A percentile compares a stretch with the other conserved stretches of the same genome.
Evolutionary conservation across 2,329 filamentous ascomycete genomes (phyloP).

Genomic region (Helotiales sp.): DNA sequence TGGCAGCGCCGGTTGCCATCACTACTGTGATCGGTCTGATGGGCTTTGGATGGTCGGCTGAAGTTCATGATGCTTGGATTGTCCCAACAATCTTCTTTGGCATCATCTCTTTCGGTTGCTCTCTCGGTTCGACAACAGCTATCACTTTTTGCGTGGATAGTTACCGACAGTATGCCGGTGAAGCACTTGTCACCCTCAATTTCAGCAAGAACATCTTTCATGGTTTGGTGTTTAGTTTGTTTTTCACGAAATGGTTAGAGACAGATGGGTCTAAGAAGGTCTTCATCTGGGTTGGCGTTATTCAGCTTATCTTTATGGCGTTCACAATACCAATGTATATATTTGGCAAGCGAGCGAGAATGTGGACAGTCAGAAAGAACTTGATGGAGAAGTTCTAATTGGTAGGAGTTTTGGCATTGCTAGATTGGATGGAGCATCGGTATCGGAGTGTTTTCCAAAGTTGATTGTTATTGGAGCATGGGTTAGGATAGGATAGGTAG

Average conservation of each 20-base stretch:
- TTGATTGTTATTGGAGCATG: too few species aligned
- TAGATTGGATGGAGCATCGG: neutral
- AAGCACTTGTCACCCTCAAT: constrained; percentile 91
- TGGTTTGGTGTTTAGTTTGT: constrained; percentile 83
- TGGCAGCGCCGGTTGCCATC: constrained; percentile 78
- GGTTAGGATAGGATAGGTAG: neutral
- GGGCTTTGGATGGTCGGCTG: constrained; percentile 92
- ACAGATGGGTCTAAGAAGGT: constrained; percentile 73
- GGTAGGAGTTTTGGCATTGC: neutral
- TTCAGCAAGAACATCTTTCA: constrained; percentile 94
- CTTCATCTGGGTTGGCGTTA: constrained; percentile 80
- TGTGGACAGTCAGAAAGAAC: constrained; percentile 90
- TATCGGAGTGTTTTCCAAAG: too few species aligned
- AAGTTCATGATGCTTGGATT: constrained; percentile 77
- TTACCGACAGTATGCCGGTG: constrained; percentile 89
- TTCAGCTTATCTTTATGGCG: constrained; percentile 75
- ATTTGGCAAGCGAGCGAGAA: constrained; percentile 83
- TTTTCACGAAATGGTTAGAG: constrained; percentile 83
- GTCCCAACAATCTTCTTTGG: constrained; percentile 94
- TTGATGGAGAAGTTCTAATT: constrained; percentile 75
- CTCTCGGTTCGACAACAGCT: constrained; percentile 82
- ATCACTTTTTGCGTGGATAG: constrained; percentile 95
- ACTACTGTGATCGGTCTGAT: constrained; percentile 84
- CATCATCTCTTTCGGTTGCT: constrained; percentile 87
- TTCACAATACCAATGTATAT: constrained; percentile 91